Conservation (phyloP, 352 stramenopile genomes). For the Phytophthora vignae region DNA sequence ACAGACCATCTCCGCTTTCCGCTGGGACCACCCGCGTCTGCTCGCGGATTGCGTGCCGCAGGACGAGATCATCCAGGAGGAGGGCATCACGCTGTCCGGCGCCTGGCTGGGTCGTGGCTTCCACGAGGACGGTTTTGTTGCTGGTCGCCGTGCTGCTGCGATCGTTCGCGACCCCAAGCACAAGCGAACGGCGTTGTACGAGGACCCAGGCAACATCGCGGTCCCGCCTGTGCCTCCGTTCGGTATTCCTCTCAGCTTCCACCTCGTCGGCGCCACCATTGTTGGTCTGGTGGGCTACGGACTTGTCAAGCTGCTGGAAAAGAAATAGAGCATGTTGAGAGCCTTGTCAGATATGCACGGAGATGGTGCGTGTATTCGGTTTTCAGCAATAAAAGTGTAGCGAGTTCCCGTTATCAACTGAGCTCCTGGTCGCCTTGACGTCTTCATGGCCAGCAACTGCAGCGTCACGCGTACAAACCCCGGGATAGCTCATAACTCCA, state of each 20-base stretch:
- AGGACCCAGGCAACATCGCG: constrained; percentile 85
- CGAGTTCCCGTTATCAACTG: not conserved
- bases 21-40: constrained; percentile 86
- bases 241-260: constrained; percentile 72
- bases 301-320: constrained; percentile 65
- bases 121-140: constrained; percentile 89
- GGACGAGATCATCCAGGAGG: constrained; percentile 87
- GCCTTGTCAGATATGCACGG: constrained; percentile 1
- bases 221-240: constrained; percentile 78
- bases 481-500: not conserved
- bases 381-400: constrained; percentile 13
- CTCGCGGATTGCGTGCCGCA: constrained; percentile 87
- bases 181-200: constrained; percentile 75
- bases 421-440: not conserved
- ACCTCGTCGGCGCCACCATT: constrained; percentile 58
- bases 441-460: not conserved
- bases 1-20: constrained; percentile 76
- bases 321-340: constrained; percentile 44
- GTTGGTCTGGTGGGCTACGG: constrained; percentile 72
- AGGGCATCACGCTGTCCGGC: constrained; percentile 84
- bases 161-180: constrained; percentile 85
- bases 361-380: constrained; percentile 18
- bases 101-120: constrained; percentile 86
- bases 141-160: constrained; percentile 75
- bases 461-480: no score